Conservation (phyloP, 768 basidiomycete species). For the Termitomyces heimii region DNA sequence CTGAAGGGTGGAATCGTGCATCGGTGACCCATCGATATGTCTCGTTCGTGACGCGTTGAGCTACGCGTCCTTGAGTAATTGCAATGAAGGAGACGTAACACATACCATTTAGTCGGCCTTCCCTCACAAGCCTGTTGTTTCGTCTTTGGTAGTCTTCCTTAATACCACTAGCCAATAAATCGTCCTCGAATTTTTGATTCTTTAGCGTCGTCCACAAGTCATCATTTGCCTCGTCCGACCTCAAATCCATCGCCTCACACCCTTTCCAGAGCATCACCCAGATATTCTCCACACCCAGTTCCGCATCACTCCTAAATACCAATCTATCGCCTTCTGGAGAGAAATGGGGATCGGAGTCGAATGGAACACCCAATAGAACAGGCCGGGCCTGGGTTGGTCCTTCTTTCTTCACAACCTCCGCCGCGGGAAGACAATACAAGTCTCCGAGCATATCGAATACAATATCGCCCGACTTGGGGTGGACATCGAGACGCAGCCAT, state of each 20-base stretch:
- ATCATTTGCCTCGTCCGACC: slow-evolving; percentile 20
- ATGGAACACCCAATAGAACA: slow-evolving; percentile 57
- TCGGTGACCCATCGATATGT: slow-evolving; percentile 70
- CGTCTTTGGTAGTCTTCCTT: slow-evolving; percentile 45
- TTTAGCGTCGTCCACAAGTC: slow-evolving; percentile 30
- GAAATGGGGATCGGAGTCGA: slow-evolving; percentile 70
- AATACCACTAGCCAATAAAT: slow-evolving; percentile 40
- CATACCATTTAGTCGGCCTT: slow-evolving; percentile 49
- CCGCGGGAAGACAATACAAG: slow-evolving; percentile 60
- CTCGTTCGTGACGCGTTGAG: slow-evolving; percentile 60
- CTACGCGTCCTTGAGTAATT: slow-evolving; percentile 14
- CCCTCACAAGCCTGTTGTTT: slow-evolving; percentile 42
- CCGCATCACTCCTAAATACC: slow-evolving; percentile 72
- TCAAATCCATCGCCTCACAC: slow-evolving; percentile 56
- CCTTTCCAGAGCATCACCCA: slow-evolving; percentile 65
- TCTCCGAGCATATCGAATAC: slow-evolving; percentile 75
- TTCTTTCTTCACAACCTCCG: slow-evolving; percentile 18
- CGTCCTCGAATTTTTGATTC: slow-evolving; percentile 36
- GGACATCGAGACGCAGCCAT: slow-evolving; percentile 70
- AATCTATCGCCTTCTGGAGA: slow-evolving; percentile 58
- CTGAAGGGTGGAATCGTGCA: slow-evolving; percentile 65
- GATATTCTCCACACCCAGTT: slow-evolving; percentile 67
- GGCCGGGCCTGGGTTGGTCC: slow-evolving; percentile 42
- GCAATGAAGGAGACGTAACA: slow-evolving; percentile 1
- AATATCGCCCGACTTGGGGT: slow-evolving; percentile 63